Evolutionary conservation across 768 basidiomycete genomes (phyloP).

Genomic region (Harrya chromipes): DNA sequence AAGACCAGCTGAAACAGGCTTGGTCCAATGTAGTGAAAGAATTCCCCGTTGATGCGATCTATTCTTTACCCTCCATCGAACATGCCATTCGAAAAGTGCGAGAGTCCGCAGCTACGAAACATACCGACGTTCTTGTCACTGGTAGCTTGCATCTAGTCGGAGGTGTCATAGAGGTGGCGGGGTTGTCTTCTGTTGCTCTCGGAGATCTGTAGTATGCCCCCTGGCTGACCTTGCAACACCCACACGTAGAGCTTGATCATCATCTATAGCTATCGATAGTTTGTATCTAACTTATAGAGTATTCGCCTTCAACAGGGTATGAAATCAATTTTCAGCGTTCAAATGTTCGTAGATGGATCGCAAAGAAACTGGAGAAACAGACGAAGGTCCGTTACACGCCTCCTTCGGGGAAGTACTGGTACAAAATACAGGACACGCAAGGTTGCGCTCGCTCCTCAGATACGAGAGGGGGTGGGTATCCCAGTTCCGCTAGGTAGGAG

Average conservation of each 20-base stretch:
- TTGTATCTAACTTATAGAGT: constrained; percentile 12
- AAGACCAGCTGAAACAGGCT: constrained; percentile 69
- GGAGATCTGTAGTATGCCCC: constrained; percentile 30
- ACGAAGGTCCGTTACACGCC: not conserved
- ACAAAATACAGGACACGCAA: not conserved
- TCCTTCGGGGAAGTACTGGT: not conserved
- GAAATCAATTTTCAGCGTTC: not conserved
- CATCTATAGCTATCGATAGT: constrained; percentile 1
- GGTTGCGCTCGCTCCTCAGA: not conserved
- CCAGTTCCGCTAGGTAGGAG: constrained; percentile 39
- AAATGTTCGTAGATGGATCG: not conserved
- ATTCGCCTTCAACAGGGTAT: constrained; percentile 37
- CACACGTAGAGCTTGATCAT: constrained; percentile 1
- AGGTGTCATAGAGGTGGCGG: constrained; percentile 89
- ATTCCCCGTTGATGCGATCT: constrained; percentile 59
- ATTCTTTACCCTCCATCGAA: constrained; percentile 85
- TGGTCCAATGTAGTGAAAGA: constrained; percentile 65
- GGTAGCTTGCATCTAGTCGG: constrained; percentile 95
- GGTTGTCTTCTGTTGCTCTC: constrained; percentile 66
- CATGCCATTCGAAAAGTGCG: constrained; percentile 76
- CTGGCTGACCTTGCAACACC: not conserved
- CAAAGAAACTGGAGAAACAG: not conserved
- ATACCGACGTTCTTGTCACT: constrained; percentile 71
- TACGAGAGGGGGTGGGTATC: not conserved
- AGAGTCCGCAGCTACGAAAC: constrained; percentile 31